Conservation (phyloP, 2,329 filamentous ascomycete species). For the Penicillium sp. region DNA sequence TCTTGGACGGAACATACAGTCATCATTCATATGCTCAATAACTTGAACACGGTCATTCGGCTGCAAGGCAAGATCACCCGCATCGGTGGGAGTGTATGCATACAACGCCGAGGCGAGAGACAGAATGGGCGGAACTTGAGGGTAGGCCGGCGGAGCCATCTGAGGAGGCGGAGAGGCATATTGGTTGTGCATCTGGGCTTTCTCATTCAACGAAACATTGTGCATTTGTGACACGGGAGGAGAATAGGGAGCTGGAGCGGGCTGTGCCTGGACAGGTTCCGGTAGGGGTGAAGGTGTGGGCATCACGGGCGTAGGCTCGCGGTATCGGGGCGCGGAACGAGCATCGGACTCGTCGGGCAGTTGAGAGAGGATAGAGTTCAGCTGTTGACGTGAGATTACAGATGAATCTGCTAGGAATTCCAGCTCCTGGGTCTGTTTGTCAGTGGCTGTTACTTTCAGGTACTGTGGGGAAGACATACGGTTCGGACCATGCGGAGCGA, state of each 20-base stretch:
- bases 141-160: constrained; percentile 55
- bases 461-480: constrained; percentile 51
- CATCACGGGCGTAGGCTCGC: constrained; percentile 23
- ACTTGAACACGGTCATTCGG: constrained; percentile 79
- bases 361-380: constrained; percentile 70
- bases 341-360: constrained; percentile 59
- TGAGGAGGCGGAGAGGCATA: constrained; percentile 39
- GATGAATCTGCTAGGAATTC: constrained; percentile 83
- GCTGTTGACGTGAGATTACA: constrained; percentile 72
- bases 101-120: constrained; percentile 80
- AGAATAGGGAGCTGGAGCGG: constrained; percentile 35
- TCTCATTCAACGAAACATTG: constrained; percentile 43
- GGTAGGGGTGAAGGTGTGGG: constrained; percentile 31
- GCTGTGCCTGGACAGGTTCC: constrained; percentile 24
- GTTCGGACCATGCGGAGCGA: constrained; percentile 85
- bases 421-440: constrained; percentile 65
- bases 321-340: constrained; percentile 17
- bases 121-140: constrained; percentile 56
- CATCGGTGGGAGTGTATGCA: constrained; percentile 75
- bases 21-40: constrained; percentile 89
- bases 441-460: constrained; percentile 4
- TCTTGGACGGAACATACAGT: constrained; percentile 60
- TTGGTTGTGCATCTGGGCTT: constrained; percentile 38
- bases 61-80: constrained; percentile 77
- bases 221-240: constrained; percentile 42